phyloP scores from a whole-genome alignment of 2,329 filamentous ascomycete genomes.

The Cladosporium sphaerospermum region DNA sequence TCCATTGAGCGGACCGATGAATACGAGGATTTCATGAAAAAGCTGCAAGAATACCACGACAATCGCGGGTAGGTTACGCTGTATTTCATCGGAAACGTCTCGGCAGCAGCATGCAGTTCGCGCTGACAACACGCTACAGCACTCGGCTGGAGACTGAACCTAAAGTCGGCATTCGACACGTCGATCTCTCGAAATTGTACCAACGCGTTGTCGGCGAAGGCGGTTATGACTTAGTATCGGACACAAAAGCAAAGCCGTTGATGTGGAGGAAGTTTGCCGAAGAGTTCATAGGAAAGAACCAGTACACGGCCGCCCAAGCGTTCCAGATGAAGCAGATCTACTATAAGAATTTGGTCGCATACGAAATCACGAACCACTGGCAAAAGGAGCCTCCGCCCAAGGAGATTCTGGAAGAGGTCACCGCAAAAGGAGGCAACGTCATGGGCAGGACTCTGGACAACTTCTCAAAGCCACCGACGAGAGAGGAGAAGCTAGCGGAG shows the following conservation, averaged over 20 bases:
- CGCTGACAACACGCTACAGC: constrained; percentile 30
- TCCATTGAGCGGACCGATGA: constrained; percentile 51
- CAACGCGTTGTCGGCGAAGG: constrained; percentile 69
- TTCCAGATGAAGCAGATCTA: constrained; percentile 83
- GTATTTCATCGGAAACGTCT: neutral
- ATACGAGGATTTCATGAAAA: constrained; percentile 71
- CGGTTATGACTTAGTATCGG: constrained; percentile 73
- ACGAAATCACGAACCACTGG: constrained; percentile 74
- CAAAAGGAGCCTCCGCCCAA: constrained; percentile 77
- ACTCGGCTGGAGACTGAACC: constrained; percentile 74
- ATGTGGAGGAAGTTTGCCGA: constrained; percentile 76
- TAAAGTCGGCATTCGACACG: constrained; percentile 67
- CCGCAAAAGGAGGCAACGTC: constrained; percentile 76
- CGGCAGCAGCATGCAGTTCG: neutral
- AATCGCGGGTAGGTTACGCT: constrained; percentile 57
- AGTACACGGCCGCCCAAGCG: constrained; percentile 74
- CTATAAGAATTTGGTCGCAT: constrained; percentile 79
- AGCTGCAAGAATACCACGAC: constrained; percentile 66
- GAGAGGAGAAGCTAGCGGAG: constrained; percentile 39
- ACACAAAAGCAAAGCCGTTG: constrained; percentile 66
- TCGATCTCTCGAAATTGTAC: constrained; percentile 75
- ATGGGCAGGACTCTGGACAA: constrained; percentile 73
- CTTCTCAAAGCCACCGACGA: constrained; percentile 49
- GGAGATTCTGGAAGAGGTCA: constrained; percentile 73
- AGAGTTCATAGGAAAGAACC: constrained; percentile 67